Evolutionary conservation across 1,284 basidiomycete genomes (phyloP), one percentile per base, ranked within the genome.

Genomic region (Peniophora sp.): DNA sequence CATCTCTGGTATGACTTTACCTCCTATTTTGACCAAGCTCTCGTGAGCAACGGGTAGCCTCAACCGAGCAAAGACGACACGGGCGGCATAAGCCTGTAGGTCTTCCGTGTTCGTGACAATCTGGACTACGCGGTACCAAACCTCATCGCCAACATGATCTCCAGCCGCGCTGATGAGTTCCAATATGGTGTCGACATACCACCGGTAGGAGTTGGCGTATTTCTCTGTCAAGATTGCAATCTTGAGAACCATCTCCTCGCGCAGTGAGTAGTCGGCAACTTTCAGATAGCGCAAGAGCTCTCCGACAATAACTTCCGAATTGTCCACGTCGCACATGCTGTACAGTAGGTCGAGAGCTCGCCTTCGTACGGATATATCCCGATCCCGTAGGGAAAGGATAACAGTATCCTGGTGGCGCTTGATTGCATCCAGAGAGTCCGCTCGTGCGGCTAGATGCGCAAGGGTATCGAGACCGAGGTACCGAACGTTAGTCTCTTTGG

Each of bases 61-160:
- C 58, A 99, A 73, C 62, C 97, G 88, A 61, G 93, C 88, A 60
- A 94, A 92, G 32, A 96, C 84, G n/a, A 93, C 93, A 59, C 85
- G 86, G 2, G 93, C 92, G 3, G 97, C 96, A 69, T 99, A 99
- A 55, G 88, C 78, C 66, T 96, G 92, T 36, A 99, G 75, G 67
- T 98, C 93, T 65, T 98, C 96, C 46, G 96, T 99, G 66, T 99
- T 99, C 47, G 93, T 97, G 27, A 97, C 93, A 54, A 99, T 97
- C 65, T 99, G 97, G 18, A 99, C 88, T 39, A 99, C 93, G 49
- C 97, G 89, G 68, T 96, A 98, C 97, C 97, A 99, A 24, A 99
- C 95, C 71, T 98, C 95, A 56, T 98, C 96, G 49, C 96, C 94
- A 49, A 99, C 95, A 64, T 98, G 95, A 62, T 98, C 97, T 47